Conservation (phyloP, 768 basidiomycete genomes). For the Psilocybe sp. region DNA sequence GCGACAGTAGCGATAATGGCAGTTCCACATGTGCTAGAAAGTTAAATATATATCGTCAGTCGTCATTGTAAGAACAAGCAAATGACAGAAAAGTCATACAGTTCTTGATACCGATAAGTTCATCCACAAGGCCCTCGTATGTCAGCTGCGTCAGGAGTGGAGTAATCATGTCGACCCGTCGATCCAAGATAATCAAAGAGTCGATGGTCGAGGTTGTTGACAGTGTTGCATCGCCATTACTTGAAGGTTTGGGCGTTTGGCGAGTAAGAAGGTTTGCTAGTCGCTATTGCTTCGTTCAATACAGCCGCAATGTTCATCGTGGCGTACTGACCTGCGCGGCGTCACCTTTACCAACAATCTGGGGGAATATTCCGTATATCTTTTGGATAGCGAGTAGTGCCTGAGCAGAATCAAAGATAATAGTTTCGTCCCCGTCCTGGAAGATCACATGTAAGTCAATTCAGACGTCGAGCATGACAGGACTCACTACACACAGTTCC, state of each 20-base stretch:
- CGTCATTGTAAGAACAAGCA: slow-evolving; percentile 1
- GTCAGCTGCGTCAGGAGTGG: slow-evolving; percentile 94
- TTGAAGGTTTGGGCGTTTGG: slow-evolving; percentile 42
- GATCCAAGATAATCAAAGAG: slow-evolving; percentile 84
- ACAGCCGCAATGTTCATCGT: background rate
- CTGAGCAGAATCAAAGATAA: slow-evolving; percentile 85
- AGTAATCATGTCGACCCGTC: slow-evolving; percentile 92
- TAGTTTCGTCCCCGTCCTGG: slow-evolving; percentile 91
- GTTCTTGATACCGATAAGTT: slow-evolving; percentile 86
- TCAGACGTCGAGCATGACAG: slow-evolving; percentile 1
- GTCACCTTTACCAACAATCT: slow-evolving; percentile 92
- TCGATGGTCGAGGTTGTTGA: slow-evolving; percentile 67
- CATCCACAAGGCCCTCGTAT: slow-evolving; percentile 94
- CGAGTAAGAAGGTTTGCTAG: slow-evolving; percentile 70
- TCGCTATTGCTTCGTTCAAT: slow-evolving; percentile 44
- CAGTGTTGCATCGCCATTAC: slow-evolving; percentile 35
- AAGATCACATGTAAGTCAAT: slow-evolving; percentile 7
- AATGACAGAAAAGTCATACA: slow-evolving; percentile 43
- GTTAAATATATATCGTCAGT: slow-evolving; percentile 5
- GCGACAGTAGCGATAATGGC: slow-evolving; percentile 66
- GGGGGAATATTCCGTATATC: slow-evolving; percentile 85
- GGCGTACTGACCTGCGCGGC: slow-evolving; percentile 59
- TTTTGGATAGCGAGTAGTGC: slow-evolving; percentile 82
- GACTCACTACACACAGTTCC: slow-evolving; percentile 86
- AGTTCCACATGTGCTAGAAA: slow-evolving; percentile 72